Base-by-base conservation (phyloP, 192 early-diverging fungal genomes). In the Glomus cerebriforme region DNA sequence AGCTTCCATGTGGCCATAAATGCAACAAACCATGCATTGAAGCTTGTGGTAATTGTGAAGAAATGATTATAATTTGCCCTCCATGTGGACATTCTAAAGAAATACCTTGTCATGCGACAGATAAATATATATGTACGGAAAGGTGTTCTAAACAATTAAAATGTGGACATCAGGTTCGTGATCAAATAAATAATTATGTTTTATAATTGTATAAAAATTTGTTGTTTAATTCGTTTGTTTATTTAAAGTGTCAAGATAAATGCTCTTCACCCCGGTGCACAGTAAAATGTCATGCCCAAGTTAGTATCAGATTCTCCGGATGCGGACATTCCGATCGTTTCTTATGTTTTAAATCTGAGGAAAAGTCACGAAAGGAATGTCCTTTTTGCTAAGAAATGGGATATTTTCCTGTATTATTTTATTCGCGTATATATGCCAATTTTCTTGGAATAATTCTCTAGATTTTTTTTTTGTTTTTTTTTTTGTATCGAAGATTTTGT, bases 81-180 rank as follows among this genome's bases (percentile, higher is more conserved):
- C 24, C 2, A 45, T 76, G 74, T 76, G 74, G 74, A 27, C 74
- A 76, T 24, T 9, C 8, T 9, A 49, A 31, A 65, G 60, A 65
- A 76, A 15, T 76, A 2, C 2, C 0, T 4, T 76, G 74, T 47
- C 0, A 64, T 31, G 7, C 3, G 1, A 0, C n/a, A 7, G 22
- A 22, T 7, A 63, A 31, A 13, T 76, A 45, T 31, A 9, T 17
- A 29, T 76, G 74, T 43, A 45, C 0, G 5, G 74, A 76, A 45
- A 65, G 0, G 29, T 76, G 74, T 27, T 47, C 31, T 31, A 76
- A 64, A 29, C 45, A 31, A 47, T 63, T 76, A 22, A 29, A 26
- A 22, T 76, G 74, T 24, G 59, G 59, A 7, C 74, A 76, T 76
- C 31, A 37, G 60, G 74, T 64, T 60, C 9, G 73, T 65, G 6